Base-by-base conservation (phyloP, 257 asterid species). In the Salvia splendens region DNA sequence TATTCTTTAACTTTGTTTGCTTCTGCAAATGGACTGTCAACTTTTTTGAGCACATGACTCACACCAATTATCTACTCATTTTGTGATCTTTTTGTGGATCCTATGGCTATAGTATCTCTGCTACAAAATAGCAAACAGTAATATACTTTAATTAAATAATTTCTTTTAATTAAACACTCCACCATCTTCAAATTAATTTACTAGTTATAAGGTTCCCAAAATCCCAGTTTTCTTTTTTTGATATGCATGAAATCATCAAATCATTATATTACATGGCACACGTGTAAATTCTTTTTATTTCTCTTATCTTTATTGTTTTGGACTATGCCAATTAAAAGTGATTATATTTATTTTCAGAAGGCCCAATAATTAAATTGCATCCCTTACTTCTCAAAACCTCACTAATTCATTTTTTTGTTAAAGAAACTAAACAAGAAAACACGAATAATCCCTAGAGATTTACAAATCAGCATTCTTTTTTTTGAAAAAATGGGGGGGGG, bases 41-140 rank as follows among this genome's bases (percentile, higher is more conserved):
- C 68, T 73, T 78, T 76, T 15, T 5, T 6, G 42, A 38, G 16
- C 83, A 77, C 81, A 80, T 69, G 81, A 69, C 52, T 56, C 52
- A 69, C 51, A 56, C 56, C 30, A 55, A 77, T 8, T 30, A 56
- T 76, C 75, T 75, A 85, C 86, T 82, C 86, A 74, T 82, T 75
- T 62, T 70, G 32, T 59, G 48, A 82, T 86, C 85, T 73, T 75
- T 75, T 38, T 70, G 64, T 85, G 84, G 85, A 81, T 85, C 81
- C 88, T 68, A 79, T 77, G 86, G 71, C 74, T 73, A 77, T 72
- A 76, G 67, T 67, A 57, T 47, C 43, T 10, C n/a, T 8, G 57
- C 69, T 78, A 78, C 82, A 76, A 74, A 78, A 68, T 80, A 78
- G 66, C 63, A 74, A 65, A 75, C 73, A 71, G 38, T 61, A 48